Evolutionary conservation across 208 protist species (phyloP).

Genomic region (Leishmania aethiopica): DNA sequence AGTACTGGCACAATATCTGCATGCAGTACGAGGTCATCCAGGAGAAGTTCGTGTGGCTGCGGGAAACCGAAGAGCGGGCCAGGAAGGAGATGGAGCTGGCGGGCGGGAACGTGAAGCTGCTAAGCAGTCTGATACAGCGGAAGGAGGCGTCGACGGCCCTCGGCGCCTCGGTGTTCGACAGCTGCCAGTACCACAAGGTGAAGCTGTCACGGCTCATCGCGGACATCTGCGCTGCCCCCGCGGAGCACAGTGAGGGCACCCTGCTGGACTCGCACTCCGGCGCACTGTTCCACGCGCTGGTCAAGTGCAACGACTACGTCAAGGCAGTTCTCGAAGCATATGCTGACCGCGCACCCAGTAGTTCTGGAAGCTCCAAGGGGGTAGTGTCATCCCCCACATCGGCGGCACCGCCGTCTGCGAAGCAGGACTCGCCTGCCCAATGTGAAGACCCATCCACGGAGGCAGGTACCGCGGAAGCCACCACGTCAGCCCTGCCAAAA

Average conservation of each 20-base stretch:
- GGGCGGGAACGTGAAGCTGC: conserved; percentile 57
- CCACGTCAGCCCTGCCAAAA: not conserved
- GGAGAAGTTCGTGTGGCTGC: conserved; percentile 28
- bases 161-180: conserved; percentile 65
- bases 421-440: not conserved
- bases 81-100: conserved; percentile 53
- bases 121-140: conserved; percentile 52
- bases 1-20: conserved; percentile 34
- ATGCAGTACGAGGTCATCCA: conserved; percentile 34
- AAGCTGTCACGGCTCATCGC: conserved; percentile 56
- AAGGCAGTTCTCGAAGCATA: conserved; percentile 29
- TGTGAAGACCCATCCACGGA: not conserved
- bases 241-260: conserved; percentile 38
- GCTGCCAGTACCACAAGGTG: conserved; percentile 73
- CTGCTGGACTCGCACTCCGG: conserved; percentile 29
- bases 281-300: conserved; percentile 30
- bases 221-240: conserved; percentile 29
- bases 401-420: conserved; percentile 3
- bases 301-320: conserved; percentile 38
- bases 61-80: conserved; percentile 27
- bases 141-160: conserved; percentile 43
- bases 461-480: not conserved
- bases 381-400: conserved; percentile 1
- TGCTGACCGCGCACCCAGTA: not conserved
- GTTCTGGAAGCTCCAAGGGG: conserved; percentile 17